Base-by-base conservation (phyloP, 2,329 filamentous ascomycete genomes). In the Amylocarpus encephaloides region DNA sequence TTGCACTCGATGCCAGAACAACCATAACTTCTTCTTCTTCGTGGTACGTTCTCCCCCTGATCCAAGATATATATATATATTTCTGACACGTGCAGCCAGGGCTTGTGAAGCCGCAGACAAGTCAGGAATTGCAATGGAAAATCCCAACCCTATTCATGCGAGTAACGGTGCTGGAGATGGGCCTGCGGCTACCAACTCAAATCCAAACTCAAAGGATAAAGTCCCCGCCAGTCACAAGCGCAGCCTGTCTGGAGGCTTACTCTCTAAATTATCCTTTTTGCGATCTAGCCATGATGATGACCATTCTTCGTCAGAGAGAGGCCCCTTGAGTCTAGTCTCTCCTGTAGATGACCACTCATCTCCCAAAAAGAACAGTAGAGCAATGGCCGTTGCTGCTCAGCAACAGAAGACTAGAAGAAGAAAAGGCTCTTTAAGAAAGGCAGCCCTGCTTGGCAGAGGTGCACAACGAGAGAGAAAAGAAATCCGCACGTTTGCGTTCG, bases 381-480 rank as follows among this genome's bases (percentile, higher is more conserved):
- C 65, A 12, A 65, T 67, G 62, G 65, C 65, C 35, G 63, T 62
- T 30, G 64, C 61, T 9, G 59, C 66, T 42, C 71, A 71, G 62
- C 73, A 68, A 63, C 74, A 67, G 65, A 76, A 68, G 65, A 80
- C 80, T 42, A 75, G 89, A 49, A 83, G 83, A 61, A 80, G 91
- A 52, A 87, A 86, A 65, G 90, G 89, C 3, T 95, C 91, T 10
- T 73, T 96, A 66, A 80, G 91, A 52, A 95, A 95, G 69, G 88
- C 88, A 10, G 90, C 89, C 22, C 73, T 95, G 43, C 75, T 95
- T 15, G 88, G 88, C 13, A 85, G 86, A 55, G 84, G 85, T 54
- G 80, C 76, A 48, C 82, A 79, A 66, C 75, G 78, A 53, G 81
- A 80, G 59, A 75, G 70, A 62, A 77, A 71, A 57, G 81, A 82